These are phyloP conservation scores for Juglanconis oblonga DNA, from an alignment of 2,329 filamentous ascomycete genomes.

Conservation along the genomic window DNA sequence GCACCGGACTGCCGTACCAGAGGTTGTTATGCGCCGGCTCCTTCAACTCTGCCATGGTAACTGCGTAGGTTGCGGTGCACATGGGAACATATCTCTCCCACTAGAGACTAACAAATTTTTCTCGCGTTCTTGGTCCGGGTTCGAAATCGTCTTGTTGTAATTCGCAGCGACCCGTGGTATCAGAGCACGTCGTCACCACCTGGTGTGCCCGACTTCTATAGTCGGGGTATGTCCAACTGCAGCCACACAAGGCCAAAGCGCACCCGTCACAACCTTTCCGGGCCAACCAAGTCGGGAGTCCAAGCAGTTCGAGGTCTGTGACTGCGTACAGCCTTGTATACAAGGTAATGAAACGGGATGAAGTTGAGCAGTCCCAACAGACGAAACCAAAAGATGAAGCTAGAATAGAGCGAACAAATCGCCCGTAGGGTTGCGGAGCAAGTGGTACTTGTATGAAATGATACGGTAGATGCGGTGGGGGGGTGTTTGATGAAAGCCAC, in stretches of 20 bases:
- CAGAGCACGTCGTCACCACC: conserved; percentile 13
- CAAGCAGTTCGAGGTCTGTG: conserved; percentile 10
- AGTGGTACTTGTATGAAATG: conserved; percentile 48
- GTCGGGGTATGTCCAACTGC: conserved; percentile 4
- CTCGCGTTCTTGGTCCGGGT: not conserved
- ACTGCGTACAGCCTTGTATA: conserved; percentile 7
- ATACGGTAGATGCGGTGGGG: conserved; percentile 49
- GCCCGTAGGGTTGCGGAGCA: conserved; percentile 37
- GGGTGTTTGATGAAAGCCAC: conserved; percentile 44
- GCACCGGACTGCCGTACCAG: conserved; percentile 57
- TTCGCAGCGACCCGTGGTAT: not conserved
- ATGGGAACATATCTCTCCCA: conserved; percentile 50
- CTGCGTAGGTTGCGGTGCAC: conserved; percentile 61
- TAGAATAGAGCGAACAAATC: conserved; percentile 27
- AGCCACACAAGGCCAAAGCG: conserved; percentile 11
- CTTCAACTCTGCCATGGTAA: conserved; percentile 63
- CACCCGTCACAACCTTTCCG: conserved; percentile 6
- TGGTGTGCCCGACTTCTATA: conserved; percentile 6
- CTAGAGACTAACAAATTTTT: not conserved
- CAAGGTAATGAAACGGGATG: conserved; percentile 12
- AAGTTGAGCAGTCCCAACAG: conserved; percentile 21
- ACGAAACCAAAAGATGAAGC: conserved; percentile 27
- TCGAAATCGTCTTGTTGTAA: conserved; percentile 5
- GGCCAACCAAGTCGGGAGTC: conserved; percentile 6
- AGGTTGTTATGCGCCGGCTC: conserved; percentile 55